Conservation (phyloP, 805 yeast species). For the Metschnikowia vanudenii region DNA sequence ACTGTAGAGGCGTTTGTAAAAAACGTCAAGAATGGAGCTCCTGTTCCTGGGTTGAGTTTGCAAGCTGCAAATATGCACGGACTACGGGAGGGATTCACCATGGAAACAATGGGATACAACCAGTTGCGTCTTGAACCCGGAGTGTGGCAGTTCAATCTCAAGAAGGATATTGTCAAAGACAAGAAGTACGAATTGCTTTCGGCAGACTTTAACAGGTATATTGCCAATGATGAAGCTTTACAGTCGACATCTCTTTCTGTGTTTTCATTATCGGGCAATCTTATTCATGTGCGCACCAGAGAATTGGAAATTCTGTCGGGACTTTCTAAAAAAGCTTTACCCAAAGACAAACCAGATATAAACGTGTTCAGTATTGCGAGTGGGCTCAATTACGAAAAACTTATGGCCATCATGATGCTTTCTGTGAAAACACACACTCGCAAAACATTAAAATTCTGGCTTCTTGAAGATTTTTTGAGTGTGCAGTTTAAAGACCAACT, state of each 20-base stretch:
- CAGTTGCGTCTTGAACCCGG: constrained; percentile 80
- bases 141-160: constrained; percentile 52
- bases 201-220: constrained; percentile 43
- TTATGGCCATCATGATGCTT: constrained; percentile 73
- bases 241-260: constrained; percentile 32
- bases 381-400: constrained; percentile 75
- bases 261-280: constrained; percentile 30
- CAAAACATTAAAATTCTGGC: constrained; percentile 73
- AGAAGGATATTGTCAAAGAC: constrained; percentile 29
- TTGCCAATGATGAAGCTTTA: constrained; percentile 27
- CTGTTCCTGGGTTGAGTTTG: constrained; percentile 54
- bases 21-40: constrained; percentile 35
- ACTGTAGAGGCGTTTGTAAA: constrained; percentile 71
- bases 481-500: constrained; percentile 61
- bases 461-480: constrained; percentile 77
- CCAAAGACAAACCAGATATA: constrained; percentile 41
- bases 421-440: constrained; percentile 66
- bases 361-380: constrained; percentile 82
- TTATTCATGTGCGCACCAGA: constrained; percentile 9
- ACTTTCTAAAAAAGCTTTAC: constrained; percentile 10
- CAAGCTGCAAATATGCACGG: constrained; percentile 26
- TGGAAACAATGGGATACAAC: constrained; percentile 81
- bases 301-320: constrained; percentile 2
- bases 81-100: constrained; percentile 60
- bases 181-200: constrained; percentile 29